Evolutionary conservation across 2,329 filamentous ascomycete species (phyloP).

Genomic region (Aspergillus oerlinghausenensis): DNA sequence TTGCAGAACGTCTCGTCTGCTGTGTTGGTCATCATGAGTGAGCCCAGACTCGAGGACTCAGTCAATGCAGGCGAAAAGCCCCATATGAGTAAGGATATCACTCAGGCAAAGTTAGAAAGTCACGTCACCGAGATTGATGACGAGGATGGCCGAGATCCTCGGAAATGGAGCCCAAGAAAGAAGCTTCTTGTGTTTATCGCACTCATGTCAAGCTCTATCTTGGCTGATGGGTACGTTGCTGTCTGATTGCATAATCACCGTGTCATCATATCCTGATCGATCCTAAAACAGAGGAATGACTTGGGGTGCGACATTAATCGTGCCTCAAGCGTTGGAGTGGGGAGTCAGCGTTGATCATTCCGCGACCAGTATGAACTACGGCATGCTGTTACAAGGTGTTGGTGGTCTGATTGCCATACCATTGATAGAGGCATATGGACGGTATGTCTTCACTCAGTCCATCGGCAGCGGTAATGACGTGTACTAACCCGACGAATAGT

Average conservation of each 20-base stretch:
- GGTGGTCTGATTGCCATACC: slow-evolving; percentile 37
- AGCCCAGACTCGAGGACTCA: no score
- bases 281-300: slow-evolving; percentile 29
- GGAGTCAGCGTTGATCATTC: slow-evolving; percentile 27
- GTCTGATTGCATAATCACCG: neutral
- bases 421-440: slow-evolving; percentile 37
- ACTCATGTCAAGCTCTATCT: slow-evolving; percentile 32
- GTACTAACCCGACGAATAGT: slow-evolving; percentile 12
- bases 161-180: slow-evolving; percentile 25
- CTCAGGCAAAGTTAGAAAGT: no score
- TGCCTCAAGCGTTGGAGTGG: slow-evolving; percentile 36
- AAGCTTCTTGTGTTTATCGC: slow-evolving; percentile 31
- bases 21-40: no score
- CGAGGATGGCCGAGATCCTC: slow-evolving; percentile 20
- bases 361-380: slow-evolving; percentile 38
- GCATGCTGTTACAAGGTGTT: slow-evolving; percentile 36
- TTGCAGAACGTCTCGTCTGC: no score
- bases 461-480: no score
- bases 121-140: neutral
- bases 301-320: slow-evolving; percentile 38
- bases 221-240: slow-evolving; percentile 30
- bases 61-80: no score
- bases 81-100: no score
- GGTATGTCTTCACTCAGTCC: slow-evolving; percentile 22
- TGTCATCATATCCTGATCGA: no score